Conservation (phyloP, 1,139 yeast species). For the Saccharomyces pastorianus region DNA sequence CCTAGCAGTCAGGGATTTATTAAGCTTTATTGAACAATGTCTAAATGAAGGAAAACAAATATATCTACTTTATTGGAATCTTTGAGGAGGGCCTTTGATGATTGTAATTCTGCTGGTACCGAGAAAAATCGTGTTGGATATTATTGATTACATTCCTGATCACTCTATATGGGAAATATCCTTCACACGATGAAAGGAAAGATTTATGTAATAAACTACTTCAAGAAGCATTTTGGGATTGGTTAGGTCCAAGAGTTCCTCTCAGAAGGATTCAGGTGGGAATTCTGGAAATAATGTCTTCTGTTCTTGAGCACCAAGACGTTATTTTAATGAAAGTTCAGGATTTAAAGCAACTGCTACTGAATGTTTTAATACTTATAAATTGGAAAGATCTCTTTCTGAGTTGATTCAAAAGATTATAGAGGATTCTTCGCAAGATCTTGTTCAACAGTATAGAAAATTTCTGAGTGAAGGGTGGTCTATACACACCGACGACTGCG, state of each 20-base stretch:
- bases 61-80: conserved; percentile 6
- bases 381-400: conserved; percentile 21
- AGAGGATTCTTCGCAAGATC: conserved; percentile 17
- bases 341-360: conserved; percentile 17
- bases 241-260: conserved; percentile 12
- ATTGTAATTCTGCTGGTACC: conserved; percentile 7
- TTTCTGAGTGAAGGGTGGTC: conserved; percentile 48
- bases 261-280: conserved; percentile 1
- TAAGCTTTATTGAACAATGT: conserved; percentile 13
- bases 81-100: conserved; percentile 12
- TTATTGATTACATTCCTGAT: conserved; percentile 18
- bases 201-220: conserved; percentile 13
- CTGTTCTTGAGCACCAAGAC: conserved; percentile 23
- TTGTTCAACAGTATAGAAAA: conserved; percentile 14
- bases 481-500: conserved; percentile 47
- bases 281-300: conserved; percentile 10
- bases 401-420: conserved; percentile 16
- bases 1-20: conserved; percentile 14
- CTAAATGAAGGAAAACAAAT: conserved; percentile 6
- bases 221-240: conserved; percentile 20
- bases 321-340: conserved; percentile 19
- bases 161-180: conserved; percentile 8
- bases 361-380: conserved; percentile 18
- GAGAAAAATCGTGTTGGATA: conserved; percentile 20
- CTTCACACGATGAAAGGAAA: conserved; percentile 1